Evolutionary conservation across 2,329 filamentous ascomycete genomes (phyloP), one percentile per base, ranked within the genome.

Genomic region (Pleomassaria siparia): DNA sequence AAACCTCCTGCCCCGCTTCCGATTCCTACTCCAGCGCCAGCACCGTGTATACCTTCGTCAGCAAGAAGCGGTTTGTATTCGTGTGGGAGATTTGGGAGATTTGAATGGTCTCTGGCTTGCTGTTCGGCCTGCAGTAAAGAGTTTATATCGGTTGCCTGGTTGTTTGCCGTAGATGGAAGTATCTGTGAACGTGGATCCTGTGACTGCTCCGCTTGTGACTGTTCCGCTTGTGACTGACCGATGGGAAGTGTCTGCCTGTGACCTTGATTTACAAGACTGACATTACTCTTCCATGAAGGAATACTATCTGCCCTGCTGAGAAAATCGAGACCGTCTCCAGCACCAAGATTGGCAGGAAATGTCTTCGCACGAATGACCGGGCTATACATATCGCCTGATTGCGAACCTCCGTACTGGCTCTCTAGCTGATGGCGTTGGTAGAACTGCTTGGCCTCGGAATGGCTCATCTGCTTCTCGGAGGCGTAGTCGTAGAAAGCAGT

Each of bases 401-500:
- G 72, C 16, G 66, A 68, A 64, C 63, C 72, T 51, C 59, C 73
- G 63, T 64, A 64, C 53, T 76, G 64, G 32, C 73, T 77, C 53
- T 86, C 87, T 48, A 85, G 76, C 70, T 91, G 88, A 71, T 89
- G 91, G 56, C 89, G 82, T 74, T 96, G 92, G 71, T 96, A 99
- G 75, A 97, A 95, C 53, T 96, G 81, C 72, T 96, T 97, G 50
- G 92, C 89, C 69, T 99, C 94, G 21, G 89, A 86, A 70, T 96
- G 91, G 64, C 87, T 95, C 84, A 96, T 88, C 64, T 92, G 89
- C 63, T 94, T 95, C 72, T 99, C 94, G 44, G 89, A 88, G 43
- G 92, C 87, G 63, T 92, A 90, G 71, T 96, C 91, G 74, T 95
- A 96, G 67, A 91, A 95, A 16, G 91, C 89, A 8, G 91, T 96